Evolutionary conservation across 2,329 filamentous ascomycete species (phyloP).

Genomic region (Fusarium nanum): DNA sequence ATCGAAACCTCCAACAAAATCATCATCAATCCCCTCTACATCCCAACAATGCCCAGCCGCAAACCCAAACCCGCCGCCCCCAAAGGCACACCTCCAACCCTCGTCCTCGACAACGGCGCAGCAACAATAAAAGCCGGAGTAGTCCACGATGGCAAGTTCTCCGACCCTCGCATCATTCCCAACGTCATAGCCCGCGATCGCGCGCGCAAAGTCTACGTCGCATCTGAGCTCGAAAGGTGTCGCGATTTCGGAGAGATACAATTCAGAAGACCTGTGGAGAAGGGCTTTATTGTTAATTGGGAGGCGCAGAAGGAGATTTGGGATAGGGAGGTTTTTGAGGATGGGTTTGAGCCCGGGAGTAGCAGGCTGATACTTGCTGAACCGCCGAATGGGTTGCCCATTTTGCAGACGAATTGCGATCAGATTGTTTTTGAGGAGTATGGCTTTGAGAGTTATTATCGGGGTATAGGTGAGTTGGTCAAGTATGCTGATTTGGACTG

Average conservation of each 20-base stretch:
- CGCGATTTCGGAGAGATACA: slow-evolving; percentile 89
- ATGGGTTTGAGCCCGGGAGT: slow-evolving; percentile 73
- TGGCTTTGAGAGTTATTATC: slow-evolving; percentile 87
- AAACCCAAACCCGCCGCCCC: slow-evolving; percentile 66
- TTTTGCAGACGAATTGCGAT: slow-evolving; percentile 88
- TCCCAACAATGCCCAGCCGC: slow-evolving; percentile 30
- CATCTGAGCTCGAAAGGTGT: slow-evolving; percentile 80
- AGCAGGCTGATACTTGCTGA: slow-evolving; percentile 89
- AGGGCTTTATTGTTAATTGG: slow-evolving; percentile 96
- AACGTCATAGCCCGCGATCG: slow-evolving; percentile 91
- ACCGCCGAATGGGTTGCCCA: slow-evolving; percentile 83
- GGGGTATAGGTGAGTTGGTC: slow-evolving; percentile 71
- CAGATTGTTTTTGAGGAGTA: slow-evolving; percentile 99
- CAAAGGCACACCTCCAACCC: slow-evolving; percentile 71
- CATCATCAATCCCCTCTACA: slow-evolving; percentile 2
- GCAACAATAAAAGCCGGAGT: slow-evolving; percentile 93
- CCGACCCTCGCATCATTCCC: slow-evolving; percentile 77
- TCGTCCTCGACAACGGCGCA: slow-evolving; percentile 94
- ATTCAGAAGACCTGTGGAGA: slow-evolving; percentile 91
- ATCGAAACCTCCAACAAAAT: slow-evolving; percentile 1
- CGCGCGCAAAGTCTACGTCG: slow-evolving; percentile 82
- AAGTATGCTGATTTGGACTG: not conserved
- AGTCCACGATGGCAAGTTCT: slow-evolving; percentile 60
- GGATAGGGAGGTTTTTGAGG: slow-evolving; percentile 86
- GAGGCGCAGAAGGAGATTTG: slow-evolving; percentile 95